Base-by-base conservation (phyloP, 345 rosid genomes). In the Ceriops decandra region DNA sequence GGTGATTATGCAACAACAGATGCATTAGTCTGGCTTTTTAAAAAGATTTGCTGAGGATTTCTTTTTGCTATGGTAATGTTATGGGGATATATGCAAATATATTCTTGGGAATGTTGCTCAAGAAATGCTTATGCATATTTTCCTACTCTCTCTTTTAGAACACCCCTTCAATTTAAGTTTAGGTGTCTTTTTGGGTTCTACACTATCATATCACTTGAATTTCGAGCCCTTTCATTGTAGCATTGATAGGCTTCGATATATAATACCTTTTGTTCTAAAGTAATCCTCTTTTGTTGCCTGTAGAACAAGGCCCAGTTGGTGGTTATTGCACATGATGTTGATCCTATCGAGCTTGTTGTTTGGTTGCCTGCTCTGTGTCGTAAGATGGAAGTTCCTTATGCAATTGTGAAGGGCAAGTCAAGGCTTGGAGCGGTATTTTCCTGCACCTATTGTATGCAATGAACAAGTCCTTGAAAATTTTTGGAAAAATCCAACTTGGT, bases 301-400 rank as follows among this genome's bases (percentile, higher is more conserved):
- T 73, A 88, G 93, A 88, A 88, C 73, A 88, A 86, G 74, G 93
- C 90, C 8, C 93, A 86, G 59, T 58, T 88, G 78, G 96, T 90
- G 32, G 83, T 90, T 57, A 90, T 90, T 15, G 96, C 96, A 24
- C 96, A 88, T 60, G 96, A 90, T 74, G 96, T 90, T 21, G 92
- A 89, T 70, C 96, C 96, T 17, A 90, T 90, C 33, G 96, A 90
- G 82, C 76, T 90, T 80, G 96, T 90, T 56, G 91, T 90, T 4
- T 90, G 96, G 96, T 75, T 90, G 30, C 96, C 96, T 53, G 89
- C 96, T n/a, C 69, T 90, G 19, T 90, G 96, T 77, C 84, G 96
- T 51, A 90, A 90, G 79, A 87, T 90, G 93, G 96, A 90, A 79
- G 86, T 90, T 35, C 96, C 96, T 0, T 88, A 90, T 79, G 91